Conservation (phyloP, 345 rosid species). For the Eucalyptus rudis region DNA sequence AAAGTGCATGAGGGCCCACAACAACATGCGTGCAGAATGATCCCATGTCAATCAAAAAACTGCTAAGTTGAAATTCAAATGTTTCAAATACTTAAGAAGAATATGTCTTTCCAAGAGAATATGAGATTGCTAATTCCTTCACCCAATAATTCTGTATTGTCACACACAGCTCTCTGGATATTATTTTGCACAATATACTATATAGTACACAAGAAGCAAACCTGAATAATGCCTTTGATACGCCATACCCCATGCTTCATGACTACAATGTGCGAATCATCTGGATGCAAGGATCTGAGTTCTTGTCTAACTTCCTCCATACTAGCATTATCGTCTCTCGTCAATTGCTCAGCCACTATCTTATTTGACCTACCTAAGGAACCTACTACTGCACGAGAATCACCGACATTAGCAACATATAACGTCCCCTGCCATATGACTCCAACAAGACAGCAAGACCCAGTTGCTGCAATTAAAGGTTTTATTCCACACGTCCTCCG, state of each 20-base stretch:
- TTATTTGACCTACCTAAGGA: conserved; percentile 43
- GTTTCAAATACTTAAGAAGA: background rate
- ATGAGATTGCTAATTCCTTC: background rate
- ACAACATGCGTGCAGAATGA: background rate
- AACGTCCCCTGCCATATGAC: conserved; percentile 76
- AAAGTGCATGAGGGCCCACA: background rate
- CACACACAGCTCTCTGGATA: background rate
- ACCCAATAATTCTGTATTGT: background rate
- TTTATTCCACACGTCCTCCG: conserved; percentile 50
- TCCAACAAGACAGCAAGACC: conserved; percentile 92
- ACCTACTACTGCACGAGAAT: conserved; percentile 91
- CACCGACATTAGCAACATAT: conserved; percentile 82
- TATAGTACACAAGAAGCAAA: conserved; percentile 1
- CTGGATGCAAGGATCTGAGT: conserved; percentile 76
- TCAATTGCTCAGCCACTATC: conserved; percentile 74
- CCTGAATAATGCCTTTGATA: conserved; percentile 98
- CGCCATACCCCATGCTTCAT: conserved; percentile 96
- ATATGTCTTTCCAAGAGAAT: background rate
- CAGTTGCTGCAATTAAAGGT: conserved; percentile 77
- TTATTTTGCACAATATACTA: background rate
- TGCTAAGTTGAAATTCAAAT: background rate
- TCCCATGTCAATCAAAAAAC: background rate
- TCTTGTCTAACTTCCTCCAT: conserved; percentile 88
- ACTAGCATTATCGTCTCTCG: conserved; percentile 79
- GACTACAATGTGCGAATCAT: conserved; percentile 72